phyloP scores from a whole-genome alignment of 2,329 filamentous ascomycete genomes.

The Alternaria sp. region DNA sequence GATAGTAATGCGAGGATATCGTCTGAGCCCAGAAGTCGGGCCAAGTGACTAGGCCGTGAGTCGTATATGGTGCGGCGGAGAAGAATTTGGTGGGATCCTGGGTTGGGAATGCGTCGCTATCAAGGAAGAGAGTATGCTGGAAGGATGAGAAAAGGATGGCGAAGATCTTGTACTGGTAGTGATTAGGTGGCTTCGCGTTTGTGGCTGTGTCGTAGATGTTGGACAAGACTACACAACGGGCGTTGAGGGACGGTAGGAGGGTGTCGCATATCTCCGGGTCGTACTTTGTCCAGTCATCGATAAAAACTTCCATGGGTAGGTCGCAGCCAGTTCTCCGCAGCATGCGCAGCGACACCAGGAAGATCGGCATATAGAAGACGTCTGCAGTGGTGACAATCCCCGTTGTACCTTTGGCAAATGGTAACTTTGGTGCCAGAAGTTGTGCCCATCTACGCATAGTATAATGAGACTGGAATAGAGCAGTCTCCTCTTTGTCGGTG shows the following conservation, averaged over 20 bases:
- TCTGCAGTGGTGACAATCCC: constrained; percentile 62
- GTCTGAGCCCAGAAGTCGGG: constrained; percentile 61
- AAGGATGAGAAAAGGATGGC: constrained; percentile 66
- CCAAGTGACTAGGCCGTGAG: constrained; percentile 63
- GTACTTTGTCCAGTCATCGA: constrained; percentile 47
- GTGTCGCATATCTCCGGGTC: constrained; percentile 48
- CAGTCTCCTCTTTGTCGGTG: constrained; percentile 24
- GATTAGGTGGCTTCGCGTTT: constrained; percentile 24
- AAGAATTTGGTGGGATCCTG: constrained; percentile 57
- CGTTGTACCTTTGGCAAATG: constrained; percentile 49
- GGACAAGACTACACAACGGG: constrained; percentile 46
- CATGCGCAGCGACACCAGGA: constrained; percentile 60
- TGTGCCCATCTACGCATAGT: constrained; percentile 26
- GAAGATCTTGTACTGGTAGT: constrained; percentile 64
- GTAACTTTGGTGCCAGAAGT: constrained; percentile 37
- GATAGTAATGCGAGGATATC: constrained; percentile 54
- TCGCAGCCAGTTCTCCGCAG: constrained; percentile 58
- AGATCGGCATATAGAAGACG: constrained; percentile 56
- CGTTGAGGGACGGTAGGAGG: constrained; percentile 48
- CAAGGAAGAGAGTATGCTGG: constrained; percentile 65
- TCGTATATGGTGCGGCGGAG: constrained; percentile 58
- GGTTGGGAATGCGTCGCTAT: constrained; percentile 63
- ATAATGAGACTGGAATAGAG: constrained; percentile 27
- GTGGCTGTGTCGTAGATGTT: constrained; percentile 27
- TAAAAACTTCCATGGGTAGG: constrained; percentile 57